Base-by-base conservation (phyloP, 2,329 filamentous ascomycete species). In the Cladosporium oxysporum region DNA sequence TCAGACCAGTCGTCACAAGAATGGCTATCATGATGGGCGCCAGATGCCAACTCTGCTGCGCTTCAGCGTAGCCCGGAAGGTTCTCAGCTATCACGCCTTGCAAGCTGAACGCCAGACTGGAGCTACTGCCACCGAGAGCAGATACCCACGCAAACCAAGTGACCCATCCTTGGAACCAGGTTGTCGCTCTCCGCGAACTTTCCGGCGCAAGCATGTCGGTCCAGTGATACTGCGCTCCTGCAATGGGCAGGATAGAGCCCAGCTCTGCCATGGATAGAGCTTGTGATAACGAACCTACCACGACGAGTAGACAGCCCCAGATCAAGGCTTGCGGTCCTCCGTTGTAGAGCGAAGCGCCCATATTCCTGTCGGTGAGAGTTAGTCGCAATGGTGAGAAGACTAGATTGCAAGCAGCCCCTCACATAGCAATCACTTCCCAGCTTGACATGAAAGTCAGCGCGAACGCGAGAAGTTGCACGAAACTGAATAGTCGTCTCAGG, bases 71-170 rank as follows among this genome's bases (percentile, higher is more conserved):
- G 8, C 68, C 69, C 0, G 74, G 73, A 23, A 73, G 71, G 50
- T 75, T 74, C 14, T 71, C 68, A 11, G 69, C 69, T 26, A 73
- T 73, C 21, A 78, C 58, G 8, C 72, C 73, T 26, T 57, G 52
- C 35, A 58, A 29, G 33, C 37, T 50, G 41, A 58, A 58, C 18
- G 62, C 62, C n/a, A 58, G n/a, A 57, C 76, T 76, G 16, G 78
- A 74, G 62, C 77, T 72, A 16, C 76, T 74, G 3, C 75, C 72
- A 3, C 74, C 76, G 7, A 72, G 72, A 65, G 76, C 77, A 35
- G 75, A 71, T 2, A 79, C 72, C 73, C 79, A 80, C 28, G 75
- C 77, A 58, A 79, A 76, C 78, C 78, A 80, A 0, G 78, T 80
- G 14, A 79, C 70, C 78, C 78, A 80, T 5, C 78, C 67, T 59